Conservation (phyloP, 2,329 filamentous ascomycete species). For the Exophiala alcalophila region DNA sequence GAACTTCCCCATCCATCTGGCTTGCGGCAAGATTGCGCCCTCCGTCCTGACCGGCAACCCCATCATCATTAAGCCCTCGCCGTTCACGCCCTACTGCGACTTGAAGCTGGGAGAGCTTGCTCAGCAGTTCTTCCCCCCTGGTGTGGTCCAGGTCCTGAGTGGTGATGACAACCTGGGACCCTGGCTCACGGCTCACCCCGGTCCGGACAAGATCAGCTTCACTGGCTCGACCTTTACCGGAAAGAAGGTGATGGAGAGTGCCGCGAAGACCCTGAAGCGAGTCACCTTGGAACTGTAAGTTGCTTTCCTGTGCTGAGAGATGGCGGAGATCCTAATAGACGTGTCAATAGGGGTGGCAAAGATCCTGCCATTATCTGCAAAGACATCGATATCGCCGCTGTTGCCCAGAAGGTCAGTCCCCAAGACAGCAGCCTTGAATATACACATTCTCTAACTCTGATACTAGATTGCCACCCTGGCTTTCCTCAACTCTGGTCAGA, state of each 20-base stretch:
- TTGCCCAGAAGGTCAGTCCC: slow-evolving; percentile 42
- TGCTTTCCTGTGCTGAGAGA: too few relatives aligned
- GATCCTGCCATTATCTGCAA: slow-evolving; percentile 59
- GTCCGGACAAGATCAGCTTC: slow-evolving; percentile 62
- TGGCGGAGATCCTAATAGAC: slow-evolving; percentile 8
- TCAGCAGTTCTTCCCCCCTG: slow-evolving; percentile 57
- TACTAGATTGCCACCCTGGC: slow-evolving; percentile 44
- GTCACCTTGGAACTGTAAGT: slow-evolving; percentile 56
- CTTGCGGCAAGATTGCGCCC: slow-evolving; percentile 51
- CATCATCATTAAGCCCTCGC: slow-evolving; percentile 60
- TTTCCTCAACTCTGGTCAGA: slow-evolving; percentile 60
- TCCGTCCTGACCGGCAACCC: slow-evolving; percentile 53
- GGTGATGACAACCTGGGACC: slow-evolving; percentile 61
- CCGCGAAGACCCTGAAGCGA: slow-evolving; percentile 57
- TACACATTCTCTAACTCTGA: neutral
- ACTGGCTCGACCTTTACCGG: slow-evolving; percentile 61
- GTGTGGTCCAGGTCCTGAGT: slow-evolving; percentile 60
- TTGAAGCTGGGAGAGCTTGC: slow-evolving; percentile 62
- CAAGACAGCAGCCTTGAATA: too few relatives aligned
- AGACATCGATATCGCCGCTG: slow-evolving; percentile 55
- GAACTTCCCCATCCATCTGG: slow-evolving; percentile 51
- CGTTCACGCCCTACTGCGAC: slow-evolving; percentile 48
- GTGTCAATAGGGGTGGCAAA: slow-evolving; percentile 51
- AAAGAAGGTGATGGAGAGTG: slow-evolving; percentile 59
- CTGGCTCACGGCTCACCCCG: slow-evolving; percentile 58